Percentiles rank a stretch among this genome's conserved stretches.
Evolutionary conservation across 345 rosid genomes (phyloP).

Genomic region (Geranium brycei): DNA sequence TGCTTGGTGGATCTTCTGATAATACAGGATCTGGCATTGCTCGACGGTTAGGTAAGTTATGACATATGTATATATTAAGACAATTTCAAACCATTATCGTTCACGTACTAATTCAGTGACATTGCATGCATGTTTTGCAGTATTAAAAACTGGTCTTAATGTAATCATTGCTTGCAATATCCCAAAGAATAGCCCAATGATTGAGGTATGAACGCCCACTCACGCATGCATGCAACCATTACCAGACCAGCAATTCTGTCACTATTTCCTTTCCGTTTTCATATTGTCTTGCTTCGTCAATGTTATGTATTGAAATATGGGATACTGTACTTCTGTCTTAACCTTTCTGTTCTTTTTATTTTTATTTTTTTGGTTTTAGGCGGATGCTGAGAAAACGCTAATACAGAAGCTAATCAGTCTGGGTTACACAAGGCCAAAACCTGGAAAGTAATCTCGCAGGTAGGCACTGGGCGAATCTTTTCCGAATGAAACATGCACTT

Average conservation of each 20-base stretch:
- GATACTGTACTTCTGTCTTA: not conserved
- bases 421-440: slow-evolving; percentile 46
- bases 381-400: slow-evolving; percentile 64
- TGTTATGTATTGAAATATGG: not conserved
- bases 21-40: slow-evolving; percentile 86
- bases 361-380: slow-evolving; percentile 26
- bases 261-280: not conserved
- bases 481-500: not conserved
- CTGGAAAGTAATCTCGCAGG: slow-evolving; percentile 8
- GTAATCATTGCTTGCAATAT: slow-evolving; percentile 70
- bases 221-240: not conserved
- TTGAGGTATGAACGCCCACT: slow-evolving; percentile 35
- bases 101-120: not conserved
- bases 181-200: slow-evolving; percentile 71
- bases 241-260: not conserved
- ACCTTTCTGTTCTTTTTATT: slow-evolving; percentile 1
- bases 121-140: slow-evolving; percentile 20
- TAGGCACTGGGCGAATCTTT: not conserved
- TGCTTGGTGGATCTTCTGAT: slow-evolving; percentile 77
- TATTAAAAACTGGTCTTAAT: slow-evolving; percentile 71
- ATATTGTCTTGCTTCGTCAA: not conserved
- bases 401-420: slow-evolving; percentile 55
- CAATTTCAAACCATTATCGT: not conserved
- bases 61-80: not conserved
- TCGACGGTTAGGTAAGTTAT: slow-evolving; percentile 53